Conservation (phyloP, 768 basidiomycete species). For the Naganishia vaughanmartiniae region DNA sequence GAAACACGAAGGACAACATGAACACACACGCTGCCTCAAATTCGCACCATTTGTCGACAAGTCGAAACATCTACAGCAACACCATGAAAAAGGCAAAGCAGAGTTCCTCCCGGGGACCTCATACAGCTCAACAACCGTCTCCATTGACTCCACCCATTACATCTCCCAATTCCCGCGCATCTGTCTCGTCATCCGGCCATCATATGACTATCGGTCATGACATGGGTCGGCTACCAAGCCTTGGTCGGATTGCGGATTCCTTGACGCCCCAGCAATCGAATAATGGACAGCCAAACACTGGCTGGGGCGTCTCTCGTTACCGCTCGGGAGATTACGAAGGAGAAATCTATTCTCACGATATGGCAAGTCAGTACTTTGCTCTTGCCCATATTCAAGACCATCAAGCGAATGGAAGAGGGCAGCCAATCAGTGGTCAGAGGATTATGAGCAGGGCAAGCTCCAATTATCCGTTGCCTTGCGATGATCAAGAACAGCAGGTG, state of each 20-base stretch:
- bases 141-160: constrained; percentile 17
- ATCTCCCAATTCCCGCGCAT: constrained; percentile 4
- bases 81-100: background rate
- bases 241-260: background rate
- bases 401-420: background rate
- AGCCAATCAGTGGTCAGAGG: background rate
- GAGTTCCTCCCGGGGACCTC: background rate
- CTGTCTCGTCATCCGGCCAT: background rate
- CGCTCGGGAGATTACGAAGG: background rate
- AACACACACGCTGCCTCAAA: background rate
- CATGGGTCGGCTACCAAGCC: background rate
- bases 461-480: constrained; percentile 10
- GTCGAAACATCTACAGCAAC: background rate
- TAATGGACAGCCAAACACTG: background rate
- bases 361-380: constrained; percentile 16
- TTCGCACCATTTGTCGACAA: background rate
- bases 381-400: background rate
- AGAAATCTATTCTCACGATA: background rate
- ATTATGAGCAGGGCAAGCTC: background rate
- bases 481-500: constrained; percentile 18
- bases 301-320: background rate
- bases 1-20: background rate
- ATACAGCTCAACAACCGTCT: background rate
- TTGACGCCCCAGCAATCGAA: background rate
- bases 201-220: background rate